Evolutionary conservation across 2,329 filamentous ascomycete genomes (phyloP).

Genomic region (Annulohypoxylon truncatum): DNA sequence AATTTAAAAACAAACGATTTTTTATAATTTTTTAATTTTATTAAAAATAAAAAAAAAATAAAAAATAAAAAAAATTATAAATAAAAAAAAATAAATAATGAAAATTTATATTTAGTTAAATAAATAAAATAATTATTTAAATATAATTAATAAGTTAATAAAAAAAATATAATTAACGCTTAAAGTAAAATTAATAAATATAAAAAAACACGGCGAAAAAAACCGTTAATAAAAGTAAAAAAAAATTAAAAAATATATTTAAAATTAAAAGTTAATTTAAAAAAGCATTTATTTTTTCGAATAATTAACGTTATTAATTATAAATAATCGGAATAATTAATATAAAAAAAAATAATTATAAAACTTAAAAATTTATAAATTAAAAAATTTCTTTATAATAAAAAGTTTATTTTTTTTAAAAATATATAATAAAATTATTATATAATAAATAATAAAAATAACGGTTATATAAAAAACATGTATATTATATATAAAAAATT

Average conservation of each 20-base stretch:
- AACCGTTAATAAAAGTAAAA: background rate
- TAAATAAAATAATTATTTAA: background rate
- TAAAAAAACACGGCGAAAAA: background rate
- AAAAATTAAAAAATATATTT: background rate
- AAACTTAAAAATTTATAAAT: no score
- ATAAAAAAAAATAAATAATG: background rate
- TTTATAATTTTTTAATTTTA: background rate
- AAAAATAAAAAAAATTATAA: background rate
- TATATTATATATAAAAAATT: no score
- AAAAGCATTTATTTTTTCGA: no score
- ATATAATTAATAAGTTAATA: background rate
- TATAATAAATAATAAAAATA: no score
- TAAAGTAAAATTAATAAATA: background rate
- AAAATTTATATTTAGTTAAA: background rate
- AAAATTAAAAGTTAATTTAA: background rate
- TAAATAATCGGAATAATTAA: no score
- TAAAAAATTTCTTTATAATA: no score
- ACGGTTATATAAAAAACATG: no score
- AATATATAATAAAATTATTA: no score
- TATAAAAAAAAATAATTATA: no score
- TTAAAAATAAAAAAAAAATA: background rate
- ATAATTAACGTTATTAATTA: no score
- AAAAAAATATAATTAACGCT: background rate
- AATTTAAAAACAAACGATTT: background rate
- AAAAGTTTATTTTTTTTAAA: no score